Evolutionary conservation across 805 yeast species (phyloP).

Genomic region (Saccharomycopsis olivae): DNA sequence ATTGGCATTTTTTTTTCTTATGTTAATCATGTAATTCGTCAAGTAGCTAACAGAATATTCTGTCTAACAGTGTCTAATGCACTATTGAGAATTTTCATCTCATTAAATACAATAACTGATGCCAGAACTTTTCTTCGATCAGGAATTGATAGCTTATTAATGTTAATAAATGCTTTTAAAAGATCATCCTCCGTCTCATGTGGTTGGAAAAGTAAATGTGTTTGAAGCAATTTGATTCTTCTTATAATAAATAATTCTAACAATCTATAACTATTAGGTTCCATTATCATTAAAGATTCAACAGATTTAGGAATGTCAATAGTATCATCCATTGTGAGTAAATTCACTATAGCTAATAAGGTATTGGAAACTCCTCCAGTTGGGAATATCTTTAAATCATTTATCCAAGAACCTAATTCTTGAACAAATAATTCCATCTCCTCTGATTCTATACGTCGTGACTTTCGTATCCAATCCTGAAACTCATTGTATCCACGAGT

Average conservation of each 20-base stretch:
- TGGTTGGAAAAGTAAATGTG: neutral
- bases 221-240: neutral
- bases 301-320: neutral
- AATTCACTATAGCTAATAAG: slow-evolving; percentile 1
- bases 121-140: neutral
- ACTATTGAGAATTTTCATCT: neutral
- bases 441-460: neutral
- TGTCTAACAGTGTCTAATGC: neutral
- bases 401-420: slow-evolving; percentile 10
- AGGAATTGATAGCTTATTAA: neutral
- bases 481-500: neutral
- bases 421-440: too few species aligned
- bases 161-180: neutral
- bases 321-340: slow-evolving; percentile 1
- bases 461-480: neutral
- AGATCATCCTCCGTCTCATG: neutral
- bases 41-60: too few species aligned
- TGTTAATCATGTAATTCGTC: too few species aligned
- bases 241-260: too few species aligned
- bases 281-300: too few species aligned
- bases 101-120: neutral
- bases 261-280: neutral
- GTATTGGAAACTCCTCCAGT: neutral
- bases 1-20: too few species aligned
- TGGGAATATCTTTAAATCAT: neutral